phyloP scores from a whole-genome alignment of 257 asterid species.

The Petunia axillaris region DNA sequence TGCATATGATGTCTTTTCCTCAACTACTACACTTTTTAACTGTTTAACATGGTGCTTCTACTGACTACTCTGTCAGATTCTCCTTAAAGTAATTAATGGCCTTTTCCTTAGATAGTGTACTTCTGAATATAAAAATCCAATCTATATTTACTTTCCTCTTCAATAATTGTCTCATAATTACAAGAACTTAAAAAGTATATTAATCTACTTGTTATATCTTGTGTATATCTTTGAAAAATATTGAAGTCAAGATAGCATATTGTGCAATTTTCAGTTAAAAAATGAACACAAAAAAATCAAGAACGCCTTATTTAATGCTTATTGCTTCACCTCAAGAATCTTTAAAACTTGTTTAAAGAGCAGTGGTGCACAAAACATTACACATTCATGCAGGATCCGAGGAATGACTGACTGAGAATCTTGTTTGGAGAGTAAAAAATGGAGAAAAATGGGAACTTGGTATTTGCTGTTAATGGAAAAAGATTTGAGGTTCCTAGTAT shows the following conservation, averaged over 20 bases:
- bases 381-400: no score
- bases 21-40: no score
- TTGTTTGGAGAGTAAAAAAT: not conserved
- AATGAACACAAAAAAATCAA: not conserved
- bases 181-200: not conserved
- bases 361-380: no score
- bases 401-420: not conserved
- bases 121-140: no score
- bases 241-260: not conserved
- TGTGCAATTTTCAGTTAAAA: not conserved
- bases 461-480: slow-evolving; percentile 69
- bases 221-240: not conserved
- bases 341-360: no score
- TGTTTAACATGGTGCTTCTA: no score
- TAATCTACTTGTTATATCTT: not conserved
- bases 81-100: no score
- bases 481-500: slow-evolving; percentile 56
- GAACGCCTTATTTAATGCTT: not conserved
- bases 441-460: slow-evolving; percentile 38
- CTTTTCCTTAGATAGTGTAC: no score
- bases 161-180: not conserved
- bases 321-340: not conserved
- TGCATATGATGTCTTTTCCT: no score
- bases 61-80: no score
- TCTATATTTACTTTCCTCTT: not conserved